These are phyloP conservation scores for Aspergillus pseudoglaucus DNA, from an alignment of 2,329 filamentous ascomycete species.

Conservation along the genomic window DNA sequence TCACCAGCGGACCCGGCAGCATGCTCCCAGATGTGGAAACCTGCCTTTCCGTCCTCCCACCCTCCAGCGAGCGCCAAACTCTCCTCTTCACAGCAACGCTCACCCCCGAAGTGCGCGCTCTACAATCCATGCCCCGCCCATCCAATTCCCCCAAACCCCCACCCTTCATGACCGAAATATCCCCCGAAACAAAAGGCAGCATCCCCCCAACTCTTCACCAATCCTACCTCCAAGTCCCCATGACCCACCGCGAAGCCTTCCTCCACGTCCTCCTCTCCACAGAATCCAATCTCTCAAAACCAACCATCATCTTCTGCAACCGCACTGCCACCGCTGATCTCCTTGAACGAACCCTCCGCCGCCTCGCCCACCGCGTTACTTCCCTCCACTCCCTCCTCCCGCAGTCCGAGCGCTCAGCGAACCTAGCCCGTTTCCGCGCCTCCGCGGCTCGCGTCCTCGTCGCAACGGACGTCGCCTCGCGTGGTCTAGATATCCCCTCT, in stretches of 20 bases:
- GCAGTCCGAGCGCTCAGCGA: constrained; percentile 77
- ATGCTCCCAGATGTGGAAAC: constrained; percentile 95
- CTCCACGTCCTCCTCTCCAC: constrained; percentile 84
- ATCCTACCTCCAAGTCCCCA: constrained; percentile 78
- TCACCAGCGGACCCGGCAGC: constrained; percentile 67
- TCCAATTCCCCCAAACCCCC: constrained; percentile 58
- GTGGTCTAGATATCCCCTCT: constrained; percentile 91
- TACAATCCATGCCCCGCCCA: constrained; percentile 69
- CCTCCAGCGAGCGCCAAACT: constrained; percentile 74
- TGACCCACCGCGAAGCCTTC: constrained; percentile 92
- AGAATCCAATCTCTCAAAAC: constrained; percentile 65
- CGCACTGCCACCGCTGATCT: constrained; percentile 81
- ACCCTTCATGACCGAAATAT: constrained; percentile 85
- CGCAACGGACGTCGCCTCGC: constrained; percentile 88
- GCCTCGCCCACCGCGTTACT: constrained; percentile 84
- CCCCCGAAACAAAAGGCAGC: constrained; percentile 58
- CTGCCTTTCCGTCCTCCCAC: constrained; percentile 74
- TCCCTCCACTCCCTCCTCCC: constrained; percentile 81
- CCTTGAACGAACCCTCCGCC: constrained; percentile 77
- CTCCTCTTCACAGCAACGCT: constrained; percentile 94
- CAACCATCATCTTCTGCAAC: constrained; percentile 91
- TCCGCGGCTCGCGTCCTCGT: constrained; percentile 82
- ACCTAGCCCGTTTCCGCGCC: constrained; percentile 86
- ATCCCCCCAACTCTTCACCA: constrained; percentile 77
- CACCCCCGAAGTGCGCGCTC: constrained; percentile 79